Evolutionary conservation across 495 filamentous ascomycete genomes (phyloP), one percentile per base, ranked within the genome.

Genomic region (Hypoxylon fragiforme): DNA sequence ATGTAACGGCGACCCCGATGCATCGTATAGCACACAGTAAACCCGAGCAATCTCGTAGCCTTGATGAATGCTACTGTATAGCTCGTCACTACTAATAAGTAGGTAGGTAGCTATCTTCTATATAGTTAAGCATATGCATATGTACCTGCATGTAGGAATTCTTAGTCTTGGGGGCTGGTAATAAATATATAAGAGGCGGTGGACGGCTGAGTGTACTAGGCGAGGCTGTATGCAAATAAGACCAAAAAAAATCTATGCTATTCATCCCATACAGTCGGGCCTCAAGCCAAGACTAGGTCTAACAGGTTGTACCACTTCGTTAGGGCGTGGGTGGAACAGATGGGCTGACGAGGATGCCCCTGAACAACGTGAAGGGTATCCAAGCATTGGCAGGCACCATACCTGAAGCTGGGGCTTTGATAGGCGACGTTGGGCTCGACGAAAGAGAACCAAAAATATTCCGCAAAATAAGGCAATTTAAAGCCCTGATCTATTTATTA

Each of bases 381-480:
- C 38, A 54, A 60, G 50, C 60, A 26, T 59, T n/a, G n/a, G n/a
- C n/a, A n/a, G 50, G 22, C 44, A 42, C 57, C 53, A 30, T 32
- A 39, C 56, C 19, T 49, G 48, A 61, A n/a, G 37, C 49, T 38
- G 37, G 52, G 52, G 42, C 52, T 46, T 54, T 58, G 59, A 57
- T 62, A 60, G 51, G 41, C 20, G 32, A 32, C 47, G 30, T 50
- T 37, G 43, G 45, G 42, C 46, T 49, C 34, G 30, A 54, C 49
- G 42, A 31, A 52, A 47, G 19, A 58, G 50, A 28, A 4, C 24
- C 24, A 50, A 38, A 50, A 57, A 59, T 40, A 38, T 43, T 49
- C 64, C 50, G 45, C 53, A 53, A 66, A 57, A 66, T 64, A 61
- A 61, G 39, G 48, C 53, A 66, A 66, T 66, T 66, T 66, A 66